Base-by-base conservation (phyloP, 2,329 filamentous ascomycete genomes). In the Orbilia oligospora region DNA sequence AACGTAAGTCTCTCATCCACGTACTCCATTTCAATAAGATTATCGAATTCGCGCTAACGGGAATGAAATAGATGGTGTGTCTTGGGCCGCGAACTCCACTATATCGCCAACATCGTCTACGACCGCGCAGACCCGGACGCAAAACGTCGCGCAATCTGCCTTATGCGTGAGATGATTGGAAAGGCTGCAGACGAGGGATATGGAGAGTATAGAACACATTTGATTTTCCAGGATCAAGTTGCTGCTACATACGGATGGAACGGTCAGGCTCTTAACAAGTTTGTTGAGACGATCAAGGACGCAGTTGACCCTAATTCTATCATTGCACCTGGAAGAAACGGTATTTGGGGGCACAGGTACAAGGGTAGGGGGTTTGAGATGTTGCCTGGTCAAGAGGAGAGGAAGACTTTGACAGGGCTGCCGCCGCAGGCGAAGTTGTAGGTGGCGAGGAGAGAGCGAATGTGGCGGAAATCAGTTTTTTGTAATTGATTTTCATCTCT, bases 91-190 rank as follows among this genome's bases (percentile, higher is more conserved):
- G 87, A 89, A 82, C 88, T 89, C 85, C 87, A 89, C 81, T 86
- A 88, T 81, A 88, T 89, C 72, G 85, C 88, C 2, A 87, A 87
- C 72, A 86, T 89, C 49, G 85, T 88, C 14, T 89, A 87, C 81
- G 85, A 89, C 76, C 84, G 86, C 4, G 84, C 84, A 44, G 84
- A 87, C 38, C 80, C 83, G 0, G 84, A 85, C 0, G 80, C 82
- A 56, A 85, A 86, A 80, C 79, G 83, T 20, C 83, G 84, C 65
- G 84, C 84, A 10, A 82, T 85, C 76, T 80, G 81, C 72, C 79
- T 86, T 12, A 86, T 87, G 76, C 81, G 81, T n/a, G 82, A 82
- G 30, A 81, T 86, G 69, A 85, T 86, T 56, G 82, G 83, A 27
- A 85, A 85, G 56, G 83, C 83, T n/a, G 85, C 85, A 1, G 82